These are phyloP conservation scores for Tylopilus felleus DNA, from an alignment of 768 basidiomycete species.

Conservation along the genomic window DNA sequence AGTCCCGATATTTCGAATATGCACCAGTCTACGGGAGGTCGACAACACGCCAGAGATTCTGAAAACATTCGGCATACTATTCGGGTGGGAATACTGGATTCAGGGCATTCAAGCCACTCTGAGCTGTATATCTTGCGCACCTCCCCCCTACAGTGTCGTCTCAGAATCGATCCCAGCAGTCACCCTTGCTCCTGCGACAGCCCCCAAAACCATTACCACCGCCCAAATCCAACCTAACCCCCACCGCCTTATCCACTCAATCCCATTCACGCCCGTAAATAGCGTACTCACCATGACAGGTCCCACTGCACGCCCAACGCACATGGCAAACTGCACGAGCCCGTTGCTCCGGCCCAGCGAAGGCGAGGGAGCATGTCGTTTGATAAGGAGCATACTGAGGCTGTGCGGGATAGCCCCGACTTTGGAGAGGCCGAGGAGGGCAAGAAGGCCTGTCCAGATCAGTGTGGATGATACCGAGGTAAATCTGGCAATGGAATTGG, in stretches of 20 bases:
- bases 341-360: conserved; percentile 47
- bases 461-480: conserved; percentile 10
- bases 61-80: too few species aligned
- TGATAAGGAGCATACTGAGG: conserved; percentile 56
- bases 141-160: background rate
- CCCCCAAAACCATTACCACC: conserved; percentile 3
- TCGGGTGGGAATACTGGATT: too few species aligned
- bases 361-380: conserved; percentile 30
- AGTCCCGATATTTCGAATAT: too few species aligned
- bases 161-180: background rate
- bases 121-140: too few species aligned
- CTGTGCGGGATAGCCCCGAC: conserved; percentile 33
- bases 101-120: too few species aligned
- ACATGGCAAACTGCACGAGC: conserved; percentile 55
- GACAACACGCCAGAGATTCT: too few species aligned
- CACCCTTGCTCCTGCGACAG: conserved; percentile 10
- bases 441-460: conserved; percentile 49
- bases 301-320: conserved; percentile 47
- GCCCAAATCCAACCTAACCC: conserved; percentile 10
- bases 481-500: background rate
- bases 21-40: too few species aligned
- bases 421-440: conserved; percentile 35
- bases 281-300: conserved; percentile 38
- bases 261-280: conserved; percentile 11
- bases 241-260: conserved; percentile 5